Base-by-base conservation (phyloP, 805 yeast species). In the Candida anglica region DNA sequence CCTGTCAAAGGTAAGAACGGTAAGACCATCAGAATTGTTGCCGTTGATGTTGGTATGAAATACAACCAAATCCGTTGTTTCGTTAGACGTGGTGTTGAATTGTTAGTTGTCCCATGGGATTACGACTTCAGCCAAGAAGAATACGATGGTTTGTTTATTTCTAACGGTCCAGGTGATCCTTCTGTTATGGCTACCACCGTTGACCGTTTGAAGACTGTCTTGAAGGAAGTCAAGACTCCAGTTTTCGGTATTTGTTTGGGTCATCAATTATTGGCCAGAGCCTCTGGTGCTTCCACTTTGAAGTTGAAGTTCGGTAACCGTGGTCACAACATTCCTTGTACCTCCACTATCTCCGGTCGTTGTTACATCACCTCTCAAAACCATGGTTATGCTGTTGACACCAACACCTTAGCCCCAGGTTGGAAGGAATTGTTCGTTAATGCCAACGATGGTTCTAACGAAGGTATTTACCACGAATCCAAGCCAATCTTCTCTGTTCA, bases 131-230 rank as follows among this genome's bases (percentile, higher is more conserved):
- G 84, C 42, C 52, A 63, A 32, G 95, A 87, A 62, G 73, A 79
- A 42, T 93, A 83, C 58, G 98, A 93, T 60, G 99, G 98, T 71
- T 73, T 93, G 51, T 93, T 93, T 64, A 71, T 91, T 46, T 89
- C 97, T 36, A 93, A 93, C 64, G 99, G 99, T 70, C 99, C 99
- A 19, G 99, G 99, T 77, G 98, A 93, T 67, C 99, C 99, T 38
- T 76, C 93, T 28, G 86, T 85, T 38, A 73, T 93, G 78, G 60
- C 77, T 28, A 75, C 71, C 15, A 75, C 87, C 40, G 83, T 83
- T 22, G 71, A 64, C 26, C 79, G 74, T 47, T 66, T 93, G 52
- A 47, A 71, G 25, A 60, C 58, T 27, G 84, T 76, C 22, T 57
- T 91, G 38, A 69, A 71, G 28, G 72, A 75, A 23, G 83, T 77